Evolutionary conservation across 2,329 filamentous ascomycete species (phyloP), one percentile per base, ranked within the genome.

Genomic region (Apiospora phragmitis): DNA sequence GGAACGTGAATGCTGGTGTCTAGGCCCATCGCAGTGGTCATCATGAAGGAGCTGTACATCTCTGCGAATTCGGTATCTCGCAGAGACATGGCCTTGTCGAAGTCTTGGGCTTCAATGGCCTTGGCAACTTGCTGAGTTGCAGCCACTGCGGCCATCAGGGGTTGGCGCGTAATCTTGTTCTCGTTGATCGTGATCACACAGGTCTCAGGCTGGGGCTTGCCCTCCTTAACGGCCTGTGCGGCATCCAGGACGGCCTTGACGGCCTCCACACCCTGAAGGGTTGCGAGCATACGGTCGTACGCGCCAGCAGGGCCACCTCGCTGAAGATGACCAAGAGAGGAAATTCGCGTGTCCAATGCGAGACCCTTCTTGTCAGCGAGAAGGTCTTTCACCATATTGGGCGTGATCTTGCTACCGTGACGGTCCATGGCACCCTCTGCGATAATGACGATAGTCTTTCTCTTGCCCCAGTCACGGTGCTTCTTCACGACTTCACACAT

Each of bases 401-500:
- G 91, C 0, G 90, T 90, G 77, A 99, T 97, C 82, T 94, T 95
- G 79, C 92, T 93, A 71, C 97, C 90, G 69, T 95, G 84, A 74
- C 89, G 88, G 83, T 98, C 95, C 75, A 95, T 92, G 65, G 96
- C 96, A 75, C 96, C 96, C 83, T 99, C 96, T 68, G 96, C 96
- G 68, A 99, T 93, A 77, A 99, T 97, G 77, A 99, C 95, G 77
- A 98, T 98, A 1, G 96, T 98, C 86, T 97, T 97, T 77, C 96
- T 90, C 88, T 98, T 99, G 78, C 96, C 96, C 79, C 94, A 88
- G 73, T 88, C 86, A 74, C 96, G 92, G 83, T 98, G 96, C 91
- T 96, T 79, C 51, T 69, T 73, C 73, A 98, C 91, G 68, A 96
- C 90, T 29, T 86, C 83, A 78, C 90, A 93, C 94, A 98, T 97